Conservation (phyloP, 2,329 filamentous ascomycete species). For the Alternaria novae-zelandiae region DNA sequence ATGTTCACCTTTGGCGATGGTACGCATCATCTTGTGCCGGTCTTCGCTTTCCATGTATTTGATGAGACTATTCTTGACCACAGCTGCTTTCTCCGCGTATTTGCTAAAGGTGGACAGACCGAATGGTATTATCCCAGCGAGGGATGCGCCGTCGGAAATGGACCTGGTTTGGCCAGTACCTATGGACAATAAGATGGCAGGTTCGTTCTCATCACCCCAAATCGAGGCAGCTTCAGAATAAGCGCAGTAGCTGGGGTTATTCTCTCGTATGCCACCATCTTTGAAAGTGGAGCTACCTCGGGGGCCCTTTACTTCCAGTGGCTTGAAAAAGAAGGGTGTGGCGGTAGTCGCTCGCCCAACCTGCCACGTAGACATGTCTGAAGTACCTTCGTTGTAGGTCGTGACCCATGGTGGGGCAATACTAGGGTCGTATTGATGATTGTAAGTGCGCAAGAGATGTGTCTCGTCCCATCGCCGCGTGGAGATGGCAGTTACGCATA, state of each 20-base stretch:
- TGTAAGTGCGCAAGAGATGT: background rate
- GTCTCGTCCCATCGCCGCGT: too few species aligned
- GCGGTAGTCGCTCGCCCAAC: background rate
- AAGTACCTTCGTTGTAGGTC: fast-evolving
- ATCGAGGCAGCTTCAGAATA: background rate
- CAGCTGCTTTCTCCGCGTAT: fast-evolving
- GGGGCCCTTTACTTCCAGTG: too few species aligned
- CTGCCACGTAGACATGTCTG: fast-evolving
- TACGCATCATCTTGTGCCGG: background rate
- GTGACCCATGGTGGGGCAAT: background rate
- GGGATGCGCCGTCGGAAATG: fast-evolving
- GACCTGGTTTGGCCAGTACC: background rate
- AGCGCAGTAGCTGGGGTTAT: background rate
- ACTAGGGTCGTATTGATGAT: background rate
- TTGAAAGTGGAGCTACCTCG: fast-evolving
- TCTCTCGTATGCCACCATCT: background rate
- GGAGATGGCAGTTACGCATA: too few species aligned
- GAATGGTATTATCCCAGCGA: fast-evolving
- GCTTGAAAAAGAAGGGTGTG: too few species aligned
- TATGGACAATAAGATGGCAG: fast-evolving
- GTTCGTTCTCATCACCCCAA: fast-evolving
- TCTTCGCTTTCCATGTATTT: background rate
- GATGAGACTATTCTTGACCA: fast-evolving
- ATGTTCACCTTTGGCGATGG: background rate
- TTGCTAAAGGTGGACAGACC: background rate